Evolutionary conservation across 495 filamentous ascomycete species (phyloP), one percentile per base, ranked within the genome.

Genomic region (Daldinia caldariorum): DNA sequence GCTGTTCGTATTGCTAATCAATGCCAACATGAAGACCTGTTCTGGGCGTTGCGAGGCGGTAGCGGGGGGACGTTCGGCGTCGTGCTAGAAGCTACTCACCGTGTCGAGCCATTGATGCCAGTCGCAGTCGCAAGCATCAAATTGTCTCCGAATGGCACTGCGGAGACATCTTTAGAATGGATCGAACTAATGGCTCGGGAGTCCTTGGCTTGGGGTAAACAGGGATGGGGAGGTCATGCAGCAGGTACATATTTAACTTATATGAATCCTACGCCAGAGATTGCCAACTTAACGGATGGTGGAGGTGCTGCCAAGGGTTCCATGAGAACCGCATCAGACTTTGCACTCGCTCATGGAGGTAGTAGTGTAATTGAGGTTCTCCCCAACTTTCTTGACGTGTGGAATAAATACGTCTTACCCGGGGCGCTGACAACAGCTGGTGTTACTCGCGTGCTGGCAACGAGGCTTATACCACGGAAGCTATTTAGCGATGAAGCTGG

Each of bases 221-320:
- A 83, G 51, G 83, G 82, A 56, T 85, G 82, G 82, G 83, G 82
- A 55, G 83, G 83, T 5, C 80, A 83, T 49, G 78, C 80, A 32
- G 77, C 69, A 16, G 74, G 77, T 13, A 72, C 72, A 58, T 79
- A 72, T 47, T 69, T 82, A 43, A 74, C 82, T 58, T 74, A 80
- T 51, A 77, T 82, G 45, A 82, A 78, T 47, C 80, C 79, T 0
- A 39, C 78, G 38, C 72, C 81, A 22, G 18, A 13, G 43, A 47
- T 22, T 10, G 18, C 43, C 9, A 47, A 47, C 18, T 22, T 47
- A 47, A 22, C 43, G 2, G 18, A 47, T 10, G 43, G 20, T 47
- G 43, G 43, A 9, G 10, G 7, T 8, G 7, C 18, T 22, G 18
- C 43, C 4, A 47, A 10, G 43, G 9, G 0, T 20, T 47, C 18